A percentile compares a stretch with the other conserved stretches of the same genome.
These are phyloP conservation scores for Floccularia luteovirens DNA, from an alignment of 768 basidiomycete genomes.

Conservation along the genomic window DNA sequence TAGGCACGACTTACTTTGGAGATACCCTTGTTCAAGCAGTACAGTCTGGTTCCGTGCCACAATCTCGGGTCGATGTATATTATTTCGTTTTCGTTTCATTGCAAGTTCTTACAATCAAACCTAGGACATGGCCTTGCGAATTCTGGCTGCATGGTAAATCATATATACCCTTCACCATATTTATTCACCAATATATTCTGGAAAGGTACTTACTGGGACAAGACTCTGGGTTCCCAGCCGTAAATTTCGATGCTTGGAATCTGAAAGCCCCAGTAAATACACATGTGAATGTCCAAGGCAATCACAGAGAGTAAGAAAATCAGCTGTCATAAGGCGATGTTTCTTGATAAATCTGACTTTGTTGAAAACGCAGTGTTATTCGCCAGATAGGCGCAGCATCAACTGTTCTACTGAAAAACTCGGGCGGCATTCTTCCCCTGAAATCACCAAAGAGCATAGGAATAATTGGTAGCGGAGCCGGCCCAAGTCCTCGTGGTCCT, in stretches of 20 bases:
- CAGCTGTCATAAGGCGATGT: background rate
- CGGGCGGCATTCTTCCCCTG: constrained; percentile 33
- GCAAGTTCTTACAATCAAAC: background rate
- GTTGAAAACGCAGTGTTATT: constrained; percentile 43
- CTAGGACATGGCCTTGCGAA: constrained; percentile 64
- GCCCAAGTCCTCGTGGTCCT: constrained; percentile 41
- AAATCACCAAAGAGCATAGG: constrained; percentile 38
- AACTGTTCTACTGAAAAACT: constrained; percentile 59
- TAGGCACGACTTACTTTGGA: constrained; percentile 52
- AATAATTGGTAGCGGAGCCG: constrained; percentile 54
- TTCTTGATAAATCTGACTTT: background rate
- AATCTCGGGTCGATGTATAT: constrained; percentile 49
- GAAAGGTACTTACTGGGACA: constrained; percentile 39
- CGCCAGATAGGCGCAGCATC: constrained; percentile 54
- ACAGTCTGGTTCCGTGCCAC: constrained; percentile 48
- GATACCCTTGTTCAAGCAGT: constrained; percentile 50
- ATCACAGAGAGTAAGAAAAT: constrained; percentile 37
- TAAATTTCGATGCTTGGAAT: constrained; percentile 56
- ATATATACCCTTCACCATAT: background rate
- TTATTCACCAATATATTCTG: background rate
- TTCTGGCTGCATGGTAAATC: constrained; percentile 54
- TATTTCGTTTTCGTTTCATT: constrained; percentile 7
- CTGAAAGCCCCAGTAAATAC: constrained; percentile 25
- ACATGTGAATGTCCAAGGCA: constrained; percentile 49
- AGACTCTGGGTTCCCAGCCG: constrained; percentile 47